Percentiles rank a stretch among this genome's conserved stretches.
Evolutionary conservation across 768 basidiomycete genomes (phyloP).

Genomic region (Pleurotus tuoliensis): DNA sequence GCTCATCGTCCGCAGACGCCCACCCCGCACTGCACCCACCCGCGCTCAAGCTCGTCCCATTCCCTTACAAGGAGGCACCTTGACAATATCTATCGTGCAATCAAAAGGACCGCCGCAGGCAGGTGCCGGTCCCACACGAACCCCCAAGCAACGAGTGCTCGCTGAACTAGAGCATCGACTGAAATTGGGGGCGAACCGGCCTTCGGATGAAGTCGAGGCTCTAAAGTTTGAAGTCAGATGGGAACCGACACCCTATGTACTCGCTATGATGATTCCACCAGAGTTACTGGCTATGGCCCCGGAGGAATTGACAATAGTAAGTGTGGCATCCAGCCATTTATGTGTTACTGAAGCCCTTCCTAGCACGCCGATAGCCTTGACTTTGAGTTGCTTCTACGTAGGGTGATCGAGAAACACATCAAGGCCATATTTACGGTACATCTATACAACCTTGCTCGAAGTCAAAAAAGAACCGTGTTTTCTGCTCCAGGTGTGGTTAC

Average conservation of each 20-base stretch:
- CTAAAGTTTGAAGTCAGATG: slow-evolving; percentile 69
- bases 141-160: slow-evolving; percentile 50
- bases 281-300: slow-evolving; percentile 40
- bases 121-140: slow-evolving; percentile 44
- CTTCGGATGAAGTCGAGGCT: slow-evolving; percentile 76
- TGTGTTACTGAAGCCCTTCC: neutral
- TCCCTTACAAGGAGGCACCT: slow-evolving; percentile 64
- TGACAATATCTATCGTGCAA: slow-evolving; percentile 70
- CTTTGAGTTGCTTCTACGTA: slow-evolving; percentile 64
- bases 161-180: slow-evolving; percentile 61
- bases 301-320: slow-evolving; percentile 52
- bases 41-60: slow-evolving; percentile 27
- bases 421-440: slow-evolving; percentile 56
- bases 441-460: slow-evolving; percentile 49
- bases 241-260: slow-evolving; percentile 67
- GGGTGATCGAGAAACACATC: slow-evolving; percentile 64
- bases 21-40: slow-evolving; percentile 23
- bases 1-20: slow-evolving; percentile 27
- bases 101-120: slow-evolving; percentile 33
- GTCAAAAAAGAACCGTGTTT: slow-evolving; percentile 52
- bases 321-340: slow-evolving; percentile 20
- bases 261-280: slow-evolving; percentile 53
- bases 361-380: slow-evolving; percentile 69
- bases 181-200: slow-evolving; percentile 48
- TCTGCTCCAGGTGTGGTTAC: slow-evolving; percentile 56